A percentile compares a stretch with the other conserved stretches of the same genome.
Conservation (phyloP, 2,329 filamentous ascomycete species). For the Capronia coronata region DNA sequence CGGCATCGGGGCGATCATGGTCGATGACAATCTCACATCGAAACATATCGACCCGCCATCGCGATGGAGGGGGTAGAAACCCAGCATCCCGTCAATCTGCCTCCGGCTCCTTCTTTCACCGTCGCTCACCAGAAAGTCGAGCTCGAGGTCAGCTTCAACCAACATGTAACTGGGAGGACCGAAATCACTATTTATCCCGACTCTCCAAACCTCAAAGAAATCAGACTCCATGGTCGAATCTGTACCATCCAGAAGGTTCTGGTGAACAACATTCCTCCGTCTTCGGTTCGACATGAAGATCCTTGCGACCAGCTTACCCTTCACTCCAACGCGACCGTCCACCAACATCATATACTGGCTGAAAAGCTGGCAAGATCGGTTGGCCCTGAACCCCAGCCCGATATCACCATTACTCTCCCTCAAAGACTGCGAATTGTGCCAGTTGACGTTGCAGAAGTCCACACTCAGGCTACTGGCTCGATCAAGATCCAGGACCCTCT, state of each 20-base stretch:
- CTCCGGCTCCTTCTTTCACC: conserved; percentile 14
- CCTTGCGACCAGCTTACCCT: conserved; percentile 34
- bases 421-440: conserved; percentile 36
- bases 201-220: conserved; percentile 47
- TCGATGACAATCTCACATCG: neutral
- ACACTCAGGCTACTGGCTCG: conserved; percentile 47
- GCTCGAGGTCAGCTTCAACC: conserved; percentile 79
- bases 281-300: conserved; percentile 37
- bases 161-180: conserved; percentile 69
- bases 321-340: conserved; percentile 49
- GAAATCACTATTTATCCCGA: conserved; percentile 71
- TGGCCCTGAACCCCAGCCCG: conserved; percentile 48
- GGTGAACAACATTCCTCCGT: conserved; percentile 38
- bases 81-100: conserved; percentile 2
- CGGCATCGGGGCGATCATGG: neutral
- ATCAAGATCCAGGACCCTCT: conserved; percentile 35
- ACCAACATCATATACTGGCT: conserved; percentile 71
- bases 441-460: conserved; percentile 57
- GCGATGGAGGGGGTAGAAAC: conserved; percentile 4
- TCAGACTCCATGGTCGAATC: conserved; percentile 58
- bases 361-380: conserved; percentile 52
- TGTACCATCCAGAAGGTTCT: conserved; percentile 51
- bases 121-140: conserved; percentile 81
- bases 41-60: neutral
- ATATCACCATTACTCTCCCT: conserved; percentile 55